Percentiles rank a stretch among this genome's conserved stretches.
Conservation (phyloP, 225 moss, liverwort and hornwort species). For the Sphagnum tenellum region DNA sequence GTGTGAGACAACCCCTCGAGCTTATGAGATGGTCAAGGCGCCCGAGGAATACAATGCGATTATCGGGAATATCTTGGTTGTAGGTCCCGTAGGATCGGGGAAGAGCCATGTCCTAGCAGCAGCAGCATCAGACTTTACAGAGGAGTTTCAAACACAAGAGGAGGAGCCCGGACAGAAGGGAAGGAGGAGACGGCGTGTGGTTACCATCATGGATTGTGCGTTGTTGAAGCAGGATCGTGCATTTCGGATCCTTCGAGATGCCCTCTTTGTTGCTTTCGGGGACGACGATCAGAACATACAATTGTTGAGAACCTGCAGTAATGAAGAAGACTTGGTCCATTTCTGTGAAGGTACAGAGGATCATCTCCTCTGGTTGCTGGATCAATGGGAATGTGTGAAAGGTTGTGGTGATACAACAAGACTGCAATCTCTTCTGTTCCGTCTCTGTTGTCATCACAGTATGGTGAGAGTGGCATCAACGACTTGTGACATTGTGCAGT, state of each 20-base stretch:
- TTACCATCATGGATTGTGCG: slow-evolving; percentile 21
- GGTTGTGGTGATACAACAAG: neutral
- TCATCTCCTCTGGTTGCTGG: slow-evolving; percentile 16
- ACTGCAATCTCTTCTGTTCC: slow-evolving; percentile 1
- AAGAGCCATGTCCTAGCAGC: slow-evolving; percentile 22
- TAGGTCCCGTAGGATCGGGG: slow-evolving; percentile 13
- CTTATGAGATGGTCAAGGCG: slow-evolving; percentile 6
- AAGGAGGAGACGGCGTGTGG: slow-evolving; percentile 10
- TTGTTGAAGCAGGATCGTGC: slow-evolving; percentile 9
- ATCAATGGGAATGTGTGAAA: slow-evolving; percentile 18
- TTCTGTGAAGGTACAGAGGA: slow-evolving; percentile 15
- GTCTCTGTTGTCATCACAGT: slow-evolving; percentile 3
- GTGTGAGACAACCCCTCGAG: neutral
- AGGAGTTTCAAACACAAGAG: slow-evolving; percentile 11
- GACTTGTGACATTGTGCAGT: slow-evolving; percentile 5
- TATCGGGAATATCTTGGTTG: slow-evolving; percentile 10
- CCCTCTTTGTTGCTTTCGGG: slow-evolving; percentile 22
- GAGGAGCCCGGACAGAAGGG: neutral
- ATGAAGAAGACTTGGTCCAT: slow-evolving; percentile 10
- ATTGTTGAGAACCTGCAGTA: slow-evolving; percentile 7
- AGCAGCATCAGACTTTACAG: slow-evolving; percentile 10
- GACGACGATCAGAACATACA: slow-evolving; percentile 17
- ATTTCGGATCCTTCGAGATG: slow-evolving; percentile 13
- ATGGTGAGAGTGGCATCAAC: slow-evolving; percentile 4
- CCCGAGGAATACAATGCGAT: slow-evolving; percentile 9